These are phyloP conservation scores for Colletotrichum karsti DNA, from an alignment of 2,329 filamentous ascomycete genomes.

Conservation along the genomic window DNA sequence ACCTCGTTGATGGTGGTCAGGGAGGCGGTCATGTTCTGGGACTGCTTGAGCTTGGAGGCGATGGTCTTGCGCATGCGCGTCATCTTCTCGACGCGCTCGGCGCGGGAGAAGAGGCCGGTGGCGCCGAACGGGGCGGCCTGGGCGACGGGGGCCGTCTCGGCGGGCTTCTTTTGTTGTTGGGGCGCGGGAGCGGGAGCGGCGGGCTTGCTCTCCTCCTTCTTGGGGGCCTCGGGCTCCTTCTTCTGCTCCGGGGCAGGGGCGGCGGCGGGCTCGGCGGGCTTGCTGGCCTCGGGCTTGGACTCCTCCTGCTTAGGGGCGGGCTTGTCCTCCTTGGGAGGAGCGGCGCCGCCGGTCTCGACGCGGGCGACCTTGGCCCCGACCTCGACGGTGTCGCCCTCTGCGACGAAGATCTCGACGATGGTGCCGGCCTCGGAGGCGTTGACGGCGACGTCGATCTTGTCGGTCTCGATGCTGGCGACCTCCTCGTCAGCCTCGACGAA, in stretches of 20 bases:
- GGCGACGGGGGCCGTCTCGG: background rate
- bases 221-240: constrained; percentile 23
- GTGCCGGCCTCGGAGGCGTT: constrained; percentile 36
- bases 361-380: constrained; percentile 41
- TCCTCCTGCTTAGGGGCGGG: constrained; percentile 29
- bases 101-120: constrained; percentile 19
- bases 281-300: constrained; percentile 25
- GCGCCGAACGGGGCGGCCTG: constrained; percentile 10
- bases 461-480: constrained; percentile 42
- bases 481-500: constrained; percentile 40
- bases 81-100: constrained; percentile 42
- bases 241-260: constrained; percentile 19
- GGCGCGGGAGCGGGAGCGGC: background rate
- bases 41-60: constrained; percentile 73
- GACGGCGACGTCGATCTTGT: constrained; percentile 43
- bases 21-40: constrained; percentile 74
- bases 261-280: constrained; percentile 11
- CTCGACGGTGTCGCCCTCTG: constrained; percentile 41
- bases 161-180: constrained; percentile 2
- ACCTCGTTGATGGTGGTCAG: constrained; percentile 65
- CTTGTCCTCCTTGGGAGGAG: constrained; percentile 10
- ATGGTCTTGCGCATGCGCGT: constrained; percentile 81
- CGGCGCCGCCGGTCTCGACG: constrained; percentile 38
- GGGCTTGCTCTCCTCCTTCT: constrained; percentile 26
- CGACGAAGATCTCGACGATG: constrained; percentile 39